Base-by-base conservation (phyloP, 225 moss, liverwort and hornwort genomes). In the Pseudoscleropodium purum region DNA sequence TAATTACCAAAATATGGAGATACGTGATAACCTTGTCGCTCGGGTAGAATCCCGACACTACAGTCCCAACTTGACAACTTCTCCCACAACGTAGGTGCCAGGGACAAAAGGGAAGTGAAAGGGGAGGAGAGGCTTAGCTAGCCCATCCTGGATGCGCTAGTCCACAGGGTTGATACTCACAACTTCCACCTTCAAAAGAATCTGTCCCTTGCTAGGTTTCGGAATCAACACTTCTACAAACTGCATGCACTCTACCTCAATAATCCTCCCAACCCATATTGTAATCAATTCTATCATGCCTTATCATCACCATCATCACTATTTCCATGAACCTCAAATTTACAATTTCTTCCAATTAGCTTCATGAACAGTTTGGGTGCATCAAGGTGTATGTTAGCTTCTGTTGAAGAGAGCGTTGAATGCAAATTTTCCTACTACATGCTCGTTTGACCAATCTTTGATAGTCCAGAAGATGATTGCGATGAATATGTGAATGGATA, bases 131-230 rank as follows among this genome's bases (percentile, higher is more conserved):
- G 85, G 91, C 70, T 91, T 92, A 56, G 86, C 63, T 0, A 87
- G 2, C 59, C 95, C 96, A 43, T 87, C 89, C 75, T 95, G 95
- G 77, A 97, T 81, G 47, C 93, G 95, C 95, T 93, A 94, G 86
- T 97, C 97, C 65, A 90, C 87, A 20, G 94, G 96, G 72, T 97
- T 97, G 26, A 96, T 93, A 45, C 91, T 85, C 47, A 94, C 92
- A 31, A 93, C 95, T 85, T 95, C 92, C 34, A 97, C 89, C 91
- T 95, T 95, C 90, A 97, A 91, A 89, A 96, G 87, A 47, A 96
- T 51, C 88, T 97, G 91, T 20, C 91, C 94, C 68, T 91, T 93
- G 86, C 93, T 84, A 1, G 95, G 94, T 57, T 67, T 68, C 45
- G 95, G 95, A 37, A 91, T 79, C 15, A 92, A 90, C 83, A 95